Base-by-base conservation (phyloP, 345 rosid species). In the Kandelia obovata region DNA sequence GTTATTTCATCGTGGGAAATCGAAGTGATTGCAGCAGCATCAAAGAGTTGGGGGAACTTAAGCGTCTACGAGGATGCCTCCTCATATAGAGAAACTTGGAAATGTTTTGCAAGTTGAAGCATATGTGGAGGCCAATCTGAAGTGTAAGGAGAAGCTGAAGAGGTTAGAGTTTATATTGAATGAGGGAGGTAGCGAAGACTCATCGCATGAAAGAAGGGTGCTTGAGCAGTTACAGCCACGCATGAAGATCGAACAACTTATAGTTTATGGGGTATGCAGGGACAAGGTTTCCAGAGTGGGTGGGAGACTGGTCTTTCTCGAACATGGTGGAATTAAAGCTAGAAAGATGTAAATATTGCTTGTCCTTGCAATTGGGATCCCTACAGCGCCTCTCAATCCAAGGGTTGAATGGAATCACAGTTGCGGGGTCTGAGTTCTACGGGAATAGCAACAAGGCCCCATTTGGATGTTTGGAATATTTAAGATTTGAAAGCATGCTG, bases 271-370 rank as follows among this genome's bases (percentile, higher is more conserved):
- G 21, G 21, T 70, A 70, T 52, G 10, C 26, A 26, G 73, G 73
- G 17, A 52, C 66, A 0, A 52, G 26, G 9, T 70, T 70, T 52
- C 35, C 73, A 62, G 21, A 53, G 34, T 61, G 61, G 61, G 25
- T 61, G 0, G 66, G 73, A 8, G 51, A 61, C 26, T 61, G 61
- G 8, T 51, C 34, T 25, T 21, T 53, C 28, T n/a, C 28, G 11
- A 21, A 53, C 23, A n/a, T 21, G 26, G 28, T 53, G 13, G 23
- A 21, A n/a, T 55, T 55, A 13, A 21, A 55, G 27, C 28, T 55
- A 7, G 28, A 23, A 26, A 26, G 58, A 23, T 8, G 58, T 21
- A 23, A 6, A 23, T 21, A 55, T 13, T 55, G 58, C 27, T 55
- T 2, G 27, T 23, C 28, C 58, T 1, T 55, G 5, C 58, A 16